phyloP scores from a whole-genome alignment of 257 asterid species.

The Galeopsis tetrahit region DNA sequence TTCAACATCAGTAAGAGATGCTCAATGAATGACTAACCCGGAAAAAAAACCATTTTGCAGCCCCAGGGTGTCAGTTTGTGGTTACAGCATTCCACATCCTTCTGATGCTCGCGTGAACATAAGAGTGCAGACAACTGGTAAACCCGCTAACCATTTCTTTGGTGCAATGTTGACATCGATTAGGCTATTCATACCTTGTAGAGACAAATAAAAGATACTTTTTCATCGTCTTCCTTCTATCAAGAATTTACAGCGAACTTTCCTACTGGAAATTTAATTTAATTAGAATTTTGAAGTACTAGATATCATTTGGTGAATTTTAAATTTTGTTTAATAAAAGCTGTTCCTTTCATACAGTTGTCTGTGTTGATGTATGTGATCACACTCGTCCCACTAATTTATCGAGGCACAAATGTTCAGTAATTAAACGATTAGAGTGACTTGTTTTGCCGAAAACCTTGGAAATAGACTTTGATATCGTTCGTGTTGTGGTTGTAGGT shows the following conservation, averaged over 20 bases:
- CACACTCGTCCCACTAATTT: neutral
- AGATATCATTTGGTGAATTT: neutral
- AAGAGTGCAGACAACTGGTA: slow-evolving; percentile 95
- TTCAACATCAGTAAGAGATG: neutral
- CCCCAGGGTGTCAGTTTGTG: slow-evolving; percentile 79
- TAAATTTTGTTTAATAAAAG: neutral
- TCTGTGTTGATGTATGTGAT: neutral
- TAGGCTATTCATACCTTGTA: neutral
- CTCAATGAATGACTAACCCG: neutral
- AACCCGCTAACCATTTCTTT: neutral
- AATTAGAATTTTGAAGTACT: no score
- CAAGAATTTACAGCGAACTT: neutral
- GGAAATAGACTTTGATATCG: neutral
- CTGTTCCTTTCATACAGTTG: neutral
- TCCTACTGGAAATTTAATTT: neutral
- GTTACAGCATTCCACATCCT: slow-evolving; percentile 98
- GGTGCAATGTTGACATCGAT: neutral
- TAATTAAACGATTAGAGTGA: neutral
- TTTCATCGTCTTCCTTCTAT: neutral
- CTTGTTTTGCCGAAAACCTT: neutral
- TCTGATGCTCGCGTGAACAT: slow-evolving; percentile 89
- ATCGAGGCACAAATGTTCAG: neutral
- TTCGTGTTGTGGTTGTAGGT: slow-evolving; percentile 49
- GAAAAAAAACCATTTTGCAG: slow-evolving; percentile 51
- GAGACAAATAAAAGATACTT: neutral